phyloP scores from a whole-genome alignment of 148 eudicot genomes.

The Fagopyrum esculentum region DNA sequence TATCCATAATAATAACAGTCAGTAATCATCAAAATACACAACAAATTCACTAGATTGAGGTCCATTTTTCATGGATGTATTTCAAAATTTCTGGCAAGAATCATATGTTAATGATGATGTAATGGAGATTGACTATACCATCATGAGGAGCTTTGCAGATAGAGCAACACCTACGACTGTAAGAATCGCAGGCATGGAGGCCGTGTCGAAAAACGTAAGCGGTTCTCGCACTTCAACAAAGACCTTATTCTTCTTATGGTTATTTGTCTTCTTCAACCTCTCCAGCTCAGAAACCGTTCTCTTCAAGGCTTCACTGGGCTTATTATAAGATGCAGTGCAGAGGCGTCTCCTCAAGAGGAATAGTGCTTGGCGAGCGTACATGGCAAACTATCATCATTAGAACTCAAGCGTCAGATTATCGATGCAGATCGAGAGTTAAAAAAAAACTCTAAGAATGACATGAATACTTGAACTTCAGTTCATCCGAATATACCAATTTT shows the following conservation, averaged over 20 bases:
- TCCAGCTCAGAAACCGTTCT: constrained; percentile 48
- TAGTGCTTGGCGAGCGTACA: constrained; percentile 31
- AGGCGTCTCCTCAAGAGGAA: constrained; percentile 33
- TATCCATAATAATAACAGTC: not conserved
- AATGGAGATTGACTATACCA: constrained; percentile 37
- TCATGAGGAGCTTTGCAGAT: constrained; percentile 75
- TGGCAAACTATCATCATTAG: constrained; percentile 15
- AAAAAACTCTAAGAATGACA: not conserved
- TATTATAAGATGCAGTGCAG: constrained; percentile 38
- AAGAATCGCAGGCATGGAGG: constrained; percentile 66
- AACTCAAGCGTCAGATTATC: not conserved
- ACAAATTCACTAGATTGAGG: not conserved
- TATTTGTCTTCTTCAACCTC: constrained; percentile 42
- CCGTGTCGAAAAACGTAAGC: constrained; percentile 57
- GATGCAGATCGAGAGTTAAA: not conserved
- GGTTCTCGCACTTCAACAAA: constrained; percentile 82
- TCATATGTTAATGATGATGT: not conserved
- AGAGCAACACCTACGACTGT: constrained; percentile 77
- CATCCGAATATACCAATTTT: not conserved
- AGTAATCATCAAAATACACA: not conserved
- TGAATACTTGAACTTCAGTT: not conserved
- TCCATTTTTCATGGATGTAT: not conserved
- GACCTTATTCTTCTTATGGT: constrained; percentile 42
- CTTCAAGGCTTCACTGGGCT: constrained; percentile 64
- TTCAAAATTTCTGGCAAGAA: not conserved